Base-by-base conservation (phyloP, 2,329 filamentous ascomycete genomes). In the Chaetomium sp. region DNA sequence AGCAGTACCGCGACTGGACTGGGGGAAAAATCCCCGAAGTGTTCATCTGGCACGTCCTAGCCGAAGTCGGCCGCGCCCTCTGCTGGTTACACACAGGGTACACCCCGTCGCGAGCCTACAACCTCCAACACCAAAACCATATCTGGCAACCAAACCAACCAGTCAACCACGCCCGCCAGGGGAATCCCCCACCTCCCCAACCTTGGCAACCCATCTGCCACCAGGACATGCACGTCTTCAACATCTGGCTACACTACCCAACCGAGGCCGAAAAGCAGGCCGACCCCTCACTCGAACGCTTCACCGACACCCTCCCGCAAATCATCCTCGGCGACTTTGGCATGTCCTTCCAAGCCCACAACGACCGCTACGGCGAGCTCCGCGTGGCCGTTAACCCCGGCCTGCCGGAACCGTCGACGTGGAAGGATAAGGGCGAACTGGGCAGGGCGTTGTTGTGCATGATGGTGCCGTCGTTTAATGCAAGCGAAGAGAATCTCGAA, bases 21-120 rank as follows among this genome's bases (percentile, higher is more conserved):
- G 0, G 38, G 1, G 4, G 3, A 10, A 27, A 6, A 12, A 19
- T 61, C 1, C 61, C 59, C 8, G 58, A 61, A 41, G n/a, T 36
- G 5, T 49, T 61, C 40, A 59, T 62, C 35, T 61, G 61, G 61
- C 59, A 62, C 47, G 41, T 59, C 8, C 41, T 61, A 12, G 52
- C 58, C 8, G 48, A 60, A 42, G 3, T 60, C 0, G 54, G 52
- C 6, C 55, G 58, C 7, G 56, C 54, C 0, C 44, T 51, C 8
- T 44, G 47, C 5, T 57, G 35, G 12, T 34, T 61, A 1, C 59
- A 63, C 36, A 59, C 54, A 1, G 59, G 59, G 0, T 5, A 40
- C n/a, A 14, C 37, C 2, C 45, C 14, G 14, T 37, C 52, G 12
- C 46, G 7, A 5, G 19, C 19, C 10, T 38, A 41, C 41, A 56